Evolutionary conservation across 2,329 filamentous ascomycete species (phyloP).

Genomic region (Paecilomyces dactylethromorphus): DNA sequence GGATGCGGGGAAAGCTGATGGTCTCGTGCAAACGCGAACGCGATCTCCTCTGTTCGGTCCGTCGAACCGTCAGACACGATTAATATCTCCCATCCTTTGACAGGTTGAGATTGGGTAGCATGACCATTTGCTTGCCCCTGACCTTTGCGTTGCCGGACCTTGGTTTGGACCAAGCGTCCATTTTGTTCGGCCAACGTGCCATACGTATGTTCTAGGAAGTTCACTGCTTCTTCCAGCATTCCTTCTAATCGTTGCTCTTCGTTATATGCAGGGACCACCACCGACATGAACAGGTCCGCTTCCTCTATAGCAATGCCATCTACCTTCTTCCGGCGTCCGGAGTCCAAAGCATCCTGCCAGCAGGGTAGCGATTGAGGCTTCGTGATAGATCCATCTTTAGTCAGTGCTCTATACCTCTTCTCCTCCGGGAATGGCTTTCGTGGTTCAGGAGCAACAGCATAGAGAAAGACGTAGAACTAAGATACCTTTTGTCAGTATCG

Average conservation of each 20-base stretch:
- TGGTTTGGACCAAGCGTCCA: background rate
- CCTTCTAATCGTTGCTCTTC: constrained; percentile 75
- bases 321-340: constrained; percentile 47
- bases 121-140: constrained; percentile 30
- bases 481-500: constrained; percentile 1
- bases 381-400: constrained; percentile 55
- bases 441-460: constrained; percentile 72
- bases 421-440: constrained; percentile 68
- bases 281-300: constrained; percentile 76
- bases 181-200: constrained; percentile 41
- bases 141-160: constrained; percentile 6
- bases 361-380: constrained; percentile 61
- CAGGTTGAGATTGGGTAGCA: constrained; percentile 22
- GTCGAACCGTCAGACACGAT: constrained; percentile 84
- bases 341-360: constrained; percentile 75
- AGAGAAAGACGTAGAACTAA: constrained; percentile 62
- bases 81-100: constrained; percentile 79
- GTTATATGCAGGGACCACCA: constrained; percentile 94
- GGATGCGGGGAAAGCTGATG: constrained; percentile 50
- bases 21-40: constrained; percentile 69
- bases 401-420: constrained; percentile 75
- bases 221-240: constrained; percentile 86
- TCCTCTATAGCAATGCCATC: constrained; percentile 55
- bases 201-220: constrained; percentile 73
- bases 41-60: constrained; percentile 74